Base-by-base conservation (phyloP, 2,329 filamentous ascomycete genomes). In the Monosporascus sp. region DNA sequence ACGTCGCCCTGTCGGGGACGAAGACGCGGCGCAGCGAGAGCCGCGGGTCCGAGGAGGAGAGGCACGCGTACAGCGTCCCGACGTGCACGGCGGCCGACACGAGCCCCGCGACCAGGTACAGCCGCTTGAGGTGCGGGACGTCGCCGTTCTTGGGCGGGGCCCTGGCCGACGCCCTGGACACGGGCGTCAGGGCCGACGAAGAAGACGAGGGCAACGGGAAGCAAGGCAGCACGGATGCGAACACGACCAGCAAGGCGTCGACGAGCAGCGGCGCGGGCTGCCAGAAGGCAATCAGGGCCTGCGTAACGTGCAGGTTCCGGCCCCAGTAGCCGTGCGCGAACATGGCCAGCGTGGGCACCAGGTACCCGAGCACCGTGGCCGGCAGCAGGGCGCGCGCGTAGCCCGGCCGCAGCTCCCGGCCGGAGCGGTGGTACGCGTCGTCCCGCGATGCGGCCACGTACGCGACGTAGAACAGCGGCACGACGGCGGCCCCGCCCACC, bases 221-320 rank as follows among this genome's bases (percentile, higher is more conserved):
- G 8, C 41, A 59, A 44, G 18, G 17, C 17, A 39, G 35, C 17
- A n/a, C 11, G 18, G 9, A 24, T 5, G 41, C 37, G 24, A 51
- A 47, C 18, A 48, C 6, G 20, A 38, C 37, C 15, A 66, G 52
- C 1, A 65, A 48, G 20, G 58, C 49, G 53, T 64, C 60, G 39
- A 63, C 58, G 51, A 60, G 59, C 3, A 54, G 25, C 3, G 63
- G 63, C 15, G 61, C 52, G 1, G 57, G 55, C 54, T 67, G 65
- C 65, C 65, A 67, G 46, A 65, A 47, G 18, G 62, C 60, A 8
- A 59, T 59, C 18, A 65, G 45, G 52, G 59, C 54, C 47, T 67
- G 60, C 48, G 48, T 50, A 5, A 38, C 17, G 53, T 61, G n/a
- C 48, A 47, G 52, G 52, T 38, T 44, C 51, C 50, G 25, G 52